phyloP scores from a whole-genome alignment of 768 basidiomycete genomes.

The Lactarius quietus region DNA sequence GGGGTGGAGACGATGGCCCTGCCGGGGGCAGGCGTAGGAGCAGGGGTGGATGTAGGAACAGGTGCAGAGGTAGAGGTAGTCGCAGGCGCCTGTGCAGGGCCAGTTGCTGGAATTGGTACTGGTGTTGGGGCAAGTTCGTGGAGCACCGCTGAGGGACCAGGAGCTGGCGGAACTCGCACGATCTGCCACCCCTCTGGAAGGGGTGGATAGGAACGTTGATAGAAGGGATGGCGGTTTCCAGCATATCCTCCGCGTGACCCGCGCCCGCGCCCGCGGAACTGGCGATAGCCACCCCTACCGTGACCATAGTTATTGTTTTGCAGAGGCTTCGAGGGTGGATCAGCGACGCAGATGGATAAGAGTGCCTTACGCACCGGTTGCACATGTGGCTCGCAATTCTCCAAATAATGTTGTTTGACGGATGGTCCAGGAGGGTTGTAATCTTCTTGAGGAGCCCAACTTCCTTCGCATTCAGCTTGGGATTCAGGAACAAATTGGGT shows the following conservation, averaged over 20 bases:
- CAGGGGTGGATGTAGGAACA: background rate
- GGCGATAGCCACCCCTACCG: conserved; percentile 3
- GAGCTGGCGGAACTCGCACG: background rate
- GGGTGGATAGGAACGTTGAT: background rate
- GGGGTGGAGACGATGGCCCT: too few species aligned
- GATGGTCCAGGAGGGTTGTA: background rate
- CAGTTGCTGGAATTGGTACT: background rate
- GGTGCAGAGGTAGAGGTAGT: background rate
- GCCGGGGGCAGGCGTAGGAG: background rate
- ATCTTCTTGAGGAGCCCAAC: conserved; percentile 5
- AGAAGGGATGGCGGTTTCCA: background rate
- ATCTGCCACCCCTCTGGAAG: background rate
- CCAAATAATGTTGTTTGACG: conserved; percentile 11
- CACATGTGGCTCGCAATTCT: background rate
- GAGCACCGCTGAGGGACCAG: background rate
- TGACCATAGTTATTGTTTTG: background rate
- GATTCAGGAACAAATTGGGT: background rate
- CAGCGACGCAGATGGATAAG: background rate
- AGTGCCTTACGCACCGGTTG: conserved; percentile 11
- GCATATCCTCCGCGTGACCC: conserved; percentile 10
- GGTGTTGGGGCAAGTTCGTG: background rate
- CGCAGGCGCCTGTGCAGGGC: background rate
- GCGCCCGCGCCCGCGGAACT: conserved; percentile 7
- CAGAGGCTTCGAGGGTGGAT: background rate
- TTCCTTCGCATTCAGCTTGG: background rate